A percentile compares a stretch with the other conserved stretches of the same genome.
phyloP scores from a whole-genome alignment of 192 early-diverging fungal species.

The Coemansia sp. region DNA sequence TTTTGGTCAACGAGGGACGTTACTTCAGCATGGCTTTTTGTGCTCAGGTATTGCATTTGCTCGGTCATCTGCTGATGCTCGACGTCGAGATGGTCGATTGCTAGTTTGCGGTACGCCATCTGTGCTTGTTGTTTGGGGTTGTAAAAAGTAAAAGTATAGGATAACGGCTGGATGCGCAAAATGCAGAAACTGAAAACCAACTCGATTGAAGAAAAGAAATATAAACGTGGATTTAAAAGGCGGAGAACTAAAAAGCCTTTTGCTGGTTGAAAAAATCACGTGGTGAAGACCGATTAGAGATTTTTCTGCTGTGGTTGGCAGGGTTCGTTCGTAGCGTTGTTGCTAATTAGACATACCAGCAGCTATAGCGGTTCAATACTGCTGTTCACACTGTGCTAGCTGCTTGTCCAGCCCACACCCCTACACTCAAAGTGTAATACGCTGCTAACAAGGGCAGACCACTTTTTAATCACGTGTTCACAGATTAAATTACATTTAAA shows the following conservation, averaged over 20 bases:
- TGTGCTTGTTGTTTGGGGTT: background rate
- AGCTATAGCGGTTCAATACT: too few species aligned
- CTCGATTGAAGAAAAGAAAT: background rate
- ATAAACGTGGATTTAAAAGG: background rate
- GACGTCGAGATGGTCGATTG: conserved; percentile 33
- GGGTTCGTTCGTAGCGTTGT: too few species aligned
- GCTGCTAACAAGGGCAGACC: too few species aligned
- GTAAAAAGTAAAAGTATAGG: background rate
- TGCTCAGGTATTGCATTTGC: conserved; percentile 44
- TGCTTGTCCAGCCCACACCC: too few species aligned
- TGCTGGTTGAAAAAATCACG: background rate
- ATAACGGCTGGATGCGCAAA: too few species aligned
- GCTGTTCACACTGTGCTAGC: too few species aligned
- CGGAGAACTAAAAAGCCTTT: conserved; percentile 1
- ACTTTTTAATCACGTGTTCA: background rate
- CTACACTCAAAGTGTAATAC: too few species aligned
- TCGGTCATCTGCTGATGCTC: conserved; percentile 33
- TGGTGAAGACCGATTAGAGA: background rate
- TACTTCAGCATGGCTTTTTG: conserved; percentile 19
- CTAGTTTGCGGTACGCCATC: conserved; percentile 49
- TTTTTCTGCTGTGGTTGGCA: too few species aligned
- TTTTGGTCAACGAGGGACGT: conserved; percentile 35
- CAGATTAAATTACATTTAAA: background rate
- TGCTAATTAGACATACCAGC: too few species aligned
- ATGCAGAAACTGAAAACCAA: background rate